phyloP scores from a whole-genome alignment of 2,329 filamentous ascomycete genomes.

The Paradendryphiella salina region DNA sequence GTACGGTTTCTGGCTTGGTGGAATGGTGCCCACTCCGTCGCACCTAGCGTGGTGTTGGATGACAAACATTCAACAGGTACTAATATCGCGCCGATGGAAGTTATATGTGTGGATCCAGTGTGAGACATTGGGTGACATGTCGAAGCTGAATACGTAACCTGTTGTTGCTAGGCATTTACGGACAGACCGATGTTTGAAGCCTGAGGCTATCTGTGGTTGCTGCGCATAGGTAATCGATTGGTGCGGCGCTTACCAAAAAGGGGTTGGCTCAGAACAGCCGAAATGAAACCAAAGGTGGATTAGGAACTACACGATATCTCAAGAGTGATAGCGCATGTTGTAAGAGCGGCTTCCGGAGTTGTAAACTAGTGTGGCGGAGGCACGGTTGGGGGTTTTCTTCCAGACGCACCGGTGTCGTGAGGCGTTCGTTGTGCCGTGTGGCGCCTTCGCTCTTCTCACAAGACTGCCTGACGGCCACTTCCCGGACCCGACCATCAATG shows the following conservation, averaged over 20 bases:
- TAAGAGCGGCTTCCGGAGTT: conserved; percentile 6
- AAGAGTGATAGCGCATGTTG: neutral
- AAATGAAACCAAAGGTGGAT: conserved; percentile 3
- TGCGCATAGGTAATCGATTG: conserved; percentile 5
- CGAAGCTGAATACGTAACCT: neutral
- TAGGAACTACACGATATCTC: conserved; percentile 6
- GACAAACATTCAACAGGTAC: conserved; percentile 6
- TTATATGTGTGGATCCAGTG: conserved; percentile 7
- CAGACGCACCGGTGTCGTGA: conserved; percentile 18
- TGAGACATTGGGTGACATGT: conserved; percentile 3
- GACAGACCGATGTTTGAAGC: conserved; percentile 4
- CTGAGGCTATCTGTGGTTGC: conserved; percentile 8
- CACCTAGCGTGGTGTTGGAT: conserved; percentile 11
- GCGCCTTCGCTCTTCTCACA: conserved; percentile 21
- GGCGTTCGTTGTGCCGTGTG: conserved; percentile 28
- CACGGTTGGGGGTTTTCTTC: conserved; percentile 16
- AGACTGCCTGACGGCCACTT: conserved; percentile 26
- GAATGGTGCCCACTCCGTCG: neutral
- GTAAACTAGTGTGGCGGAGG: conserved; percentile 22
- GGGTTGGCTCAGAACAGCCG: conserved; percentile 3
- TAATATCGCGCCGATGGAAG: conserved; percentile 1
- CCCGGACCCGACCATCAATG: conserved; percentile 18
- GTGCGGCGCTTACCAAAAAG: conserved; percentile 10
- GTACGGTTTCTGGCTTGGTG: neutral
- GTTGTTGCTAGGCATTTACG: neutral